These are phyloP conservation scores for Nemania sp. DNA, from an alignment of 2,329 filamentous ascomycete species.

Conservation along the genomic window DNA sequence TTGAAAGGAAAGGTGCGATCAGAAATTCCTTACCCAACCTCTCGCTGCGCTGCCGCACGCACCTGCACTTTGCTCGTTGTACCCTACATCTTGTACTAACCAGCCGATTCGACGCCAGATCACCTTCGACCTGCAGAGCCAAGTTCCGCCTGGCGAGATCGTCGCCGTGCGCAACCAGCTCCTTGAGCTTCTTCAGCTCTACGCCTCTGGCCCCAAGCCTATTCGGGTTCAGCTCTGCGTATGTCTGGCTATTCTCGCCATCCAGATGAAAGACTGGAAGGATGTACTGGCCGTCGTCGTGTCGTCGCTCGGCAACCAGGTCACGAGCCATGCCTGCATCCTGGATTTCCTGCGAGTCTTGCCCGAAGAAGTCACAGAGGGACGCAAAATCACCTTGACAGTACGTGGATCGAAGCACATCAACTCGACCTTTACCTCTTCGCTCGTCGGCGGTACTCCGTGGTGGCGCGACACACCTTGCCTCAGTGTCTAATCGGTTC, in stretches of 20 bases:
- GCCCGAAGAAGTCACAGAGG: constrained; percentile 98
- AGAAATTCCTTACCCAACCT: constrained; percentile 4
- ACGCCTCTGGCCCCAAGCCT: constrained; percentile 78
- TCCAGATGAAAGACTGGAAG: constrained; percentile 96
- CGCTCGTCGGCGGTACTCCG: constrained; percentile 32
- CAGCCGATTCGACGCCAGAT: constrained; percentile 62
- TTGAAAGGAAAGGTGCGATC: constrained; percentile 89
- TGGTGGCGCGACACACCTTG: constrained; percentile 39
- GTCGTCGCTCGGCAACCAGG: constrained; percentile 72
- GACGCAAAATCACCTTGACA: constrained; percentile 98
- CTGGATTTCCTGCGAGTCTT: constrained; percentile 96
- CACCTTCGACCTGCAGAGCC: constrained; percentile 86
- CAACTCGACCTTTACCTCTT: constrained; percentile 46
- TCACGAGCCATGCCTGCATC: constrained; percentile 81
- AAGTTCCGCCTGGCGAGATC: constrained; percentile 77
- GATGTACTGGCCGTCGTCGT: constrained; percentile 86
- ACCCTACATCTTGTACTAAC: constrained; percentile 29
- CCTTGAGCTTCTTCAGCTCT: constrained; percentile 77
- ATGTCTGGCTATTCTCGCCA: constrained; percentile 89
- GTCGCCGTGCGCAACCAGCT: constrained; percentile 81
- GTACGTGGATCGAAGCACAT: constrained; percentile 75
- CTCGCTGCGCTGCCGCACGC: constrained; percentile 1
- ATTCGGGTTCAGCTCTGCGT: constrained; percentile 93
- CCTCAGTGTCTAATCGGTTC: constrained; percentile 51
- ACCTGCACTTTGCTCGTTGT: too few relatives aligned